Base-by-base conservation (phyloP, 2,329 filamentous ascomycete genomes). In the Diplodia seriata region DNA sequence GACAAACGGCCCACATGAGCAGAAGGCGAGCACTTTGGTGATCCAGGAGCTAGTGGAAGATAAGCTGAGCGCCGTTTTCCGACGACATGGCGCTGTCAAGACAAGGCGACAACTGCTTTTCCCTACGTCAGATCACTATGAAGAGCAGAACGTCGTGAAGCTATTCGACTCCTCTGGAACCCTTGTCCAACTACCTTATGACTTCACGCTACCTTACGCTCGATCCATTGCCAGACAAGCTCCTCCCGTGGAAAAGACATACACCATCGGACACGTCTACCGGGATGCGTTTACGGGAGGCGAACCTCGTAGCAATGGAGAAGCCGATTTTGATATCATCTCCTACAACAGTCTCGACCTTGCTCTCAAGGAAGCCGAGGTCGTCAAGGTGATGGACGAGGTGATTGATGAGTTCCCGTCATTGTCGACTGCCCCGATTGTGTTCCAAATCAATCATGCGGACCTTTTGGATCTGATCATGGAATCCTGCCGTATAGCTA, bases 271-370 rank as follows among this genome's bases (percentile, higher is more conserved):
- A 7, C 90, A 86, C 40, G 93, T 98, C 1, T 98, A 93, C 76
- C 88, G 95, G 50, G 91, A 96, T 71, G 89, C 87, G 55, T 84
- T 89, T 59, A 89, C 89, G 67, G 93, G 92, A 8, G 91, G 92
- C 2, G 91, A 97, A 72, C 95, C 95, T 7, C 86, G 86, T 68
- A 91, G 90, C 74, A 91, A 92, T 76, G 91, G 92, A 11, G 95
- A 98, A 76, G 94, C 96, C 2, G 94, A 98, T 77, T 99, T 98
- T 77, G 95, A 99, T 79, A 93, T 99, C 69, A 86, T 97, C n/a
- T 94, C 93, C 0, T 86, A 88, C 54, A 90, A 94, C 72, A 90
- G 90, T 0, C 80, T 93, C 5, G 93, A 98, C 74, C 83, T 97
- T 55, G 90, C 93, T 1, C 79, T 97, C 67, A 96, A 97, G 74